Evolutionary conservation across 2,329 filamentous ascomycete genomes (phyloP), one percentile per base, ranked within the genome.

Genomic region (Parafenestella ontariensis): DNA sequence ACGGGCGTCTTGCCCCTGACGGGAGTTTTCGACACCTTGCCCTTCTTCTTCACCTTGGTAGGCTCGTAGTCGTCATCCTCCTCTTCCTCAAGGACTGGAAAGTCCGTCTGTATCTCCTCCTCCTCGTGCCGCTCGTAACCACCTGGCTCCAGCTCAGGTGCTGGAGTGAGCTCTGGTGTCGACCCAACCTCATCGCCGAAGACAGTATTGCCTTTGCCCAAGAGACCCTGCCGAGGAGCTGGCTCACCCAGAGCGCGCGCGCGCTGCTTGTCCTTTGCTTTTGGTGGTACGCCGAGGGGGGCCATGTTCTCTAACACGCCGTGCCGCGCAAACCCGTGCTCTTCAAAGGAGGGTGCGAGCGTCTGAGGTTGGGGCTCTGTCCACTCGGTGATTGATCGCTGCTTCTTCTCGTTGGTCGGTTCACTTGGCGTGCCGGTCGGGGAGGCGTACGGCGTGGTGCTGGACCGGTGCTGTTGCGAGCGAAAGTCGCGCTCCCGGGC

Each of bases 261-360:
- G 62, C 82, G 81, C 57, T 80, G 79, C 77, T 87, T 86, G 61
- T 87, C 80, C 71, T 86, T 83, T 43, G 83, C 77, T 20, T 82
- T 83, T 11, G 92, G 92, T 64, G 87, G 81, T 49, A 87, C 83
- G 36, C 92, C 92, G 51, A 96, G 79, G 23, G 92, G 88, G 48
- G 87, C 88, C 92, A 96, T 96, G 67, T 88, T 88, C 75, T 91
- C 88, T 54, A 96, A 81, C 17, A 96, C 90, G 60, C 90, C 90
- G 73, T 87, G 86, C 44, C 89, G 83, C 67, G 89, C 81, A 64
- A 95, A 83, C 40, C 89, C 90, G 72, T 85, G 81, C 64, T 96
- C 91, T 79, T 91, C 87, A 71, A 89, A 96, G 72, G 89, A 94
- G 10, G 92, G 82, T 42, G 79, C 79, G 42, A 82, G 80, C 43